These are phyloP conservation scores for Ophiostoma sp. DNA, from an alignment of 2,329 filamentous ascomycete species.

Conservation along the genomic window DNA sequence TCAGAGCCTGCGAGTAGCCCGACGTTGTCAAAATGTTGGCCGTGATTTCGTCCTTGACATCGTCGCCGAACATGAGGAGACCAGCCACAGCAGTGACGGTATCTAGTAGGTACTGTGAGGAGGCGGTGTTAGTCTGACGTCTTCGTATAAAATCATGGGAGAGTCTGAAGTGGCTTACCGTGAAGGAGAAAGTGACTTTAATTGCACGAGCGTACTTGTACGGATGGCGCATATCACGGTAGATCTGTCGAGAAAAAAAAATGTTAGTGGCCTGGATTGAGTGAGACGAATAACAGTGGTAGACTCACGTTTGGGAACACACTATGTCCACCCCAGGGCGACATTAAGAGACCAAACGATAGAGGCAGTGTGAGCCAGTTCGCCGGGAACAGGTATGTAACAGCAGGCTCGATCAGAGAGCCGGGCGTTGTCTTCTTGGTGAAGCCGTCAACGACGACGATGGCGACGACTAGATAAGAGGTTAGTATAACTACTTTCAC, in stretches of 20 bases:
- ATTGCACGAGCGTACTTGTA: slow-evolving; percentile 66
- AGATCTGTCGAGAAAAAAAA: slow-evolving; percentile 48
- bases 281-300: not conserved
- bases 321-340: slow-evolving; percentile 62
- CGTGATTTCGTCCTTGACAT: slow-evolving; percentile 85
- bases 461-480: slow-evolving; percentile 66
- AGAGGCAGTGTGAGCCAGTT: slow-evolving; percentile 87
- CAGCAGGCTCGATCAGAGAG: slow-evolving; percentile 77
- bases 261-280: not conserved
- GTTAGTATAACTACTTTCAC: not conserved
- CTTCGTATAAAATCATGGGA: not conserved
- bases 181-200: slow-evolving; percentile 35
- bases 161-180: slow-evolving; percentile 35
- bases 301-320: slow-evolving; percentile 72
- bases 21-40: slow-evolving; percentile 77
- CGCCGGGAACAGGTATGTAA: slow-evolving; percentile 76
- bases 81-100: slow-evolving; percentile 78
- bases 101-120: slow-evolving; percentile 70
- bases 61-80: slow-evolving; percentile 91
- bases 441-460: slow-evolving; percentile 83
- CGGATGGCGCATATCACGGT: slow-evolving; percentile 68
- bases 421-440: slow-evolving; percentile 77
- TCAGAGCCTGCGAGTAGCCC: slow-evolving; percentile 72
- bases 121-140: not conserved
- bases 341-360: slow-evolving; percentile 88